These are phyloP conservation scores for Ichthyophthirius multifiliis DNA, from an alignment of 169 alveolate species.

Conservation along the genomic window DNA sequence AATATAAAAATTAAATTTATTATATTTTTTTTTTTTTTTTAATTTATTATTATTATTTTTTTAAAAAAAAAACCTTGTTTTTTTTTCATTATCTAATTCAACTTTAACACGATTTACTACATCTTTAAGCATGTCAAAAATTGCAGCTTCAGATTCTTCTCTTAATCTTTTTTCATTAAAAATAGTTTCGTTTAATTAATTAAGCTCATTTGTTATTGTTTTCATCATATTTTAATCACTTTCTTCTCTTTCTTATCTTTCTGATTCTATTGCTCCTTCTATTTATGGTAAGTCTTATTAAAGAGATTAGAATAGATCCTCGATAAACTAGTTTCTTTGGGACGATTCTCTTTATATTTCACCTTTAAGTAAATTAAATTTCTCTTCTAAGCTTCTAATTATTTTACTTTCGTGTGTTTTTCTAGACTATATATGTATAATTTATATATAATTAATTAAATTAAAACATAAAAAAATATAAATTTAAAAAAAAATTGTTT, in stretches of 20 bases:
- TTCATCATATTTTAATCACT: conserved; percentile 40
- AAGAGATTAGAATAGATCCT: conserved; percentile 20
- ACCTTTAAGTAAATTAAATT: conserved; percentile 36
- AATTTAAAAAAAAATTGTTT: too few relatives aligned
- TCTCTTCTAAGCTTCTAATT: conserved; percentile 28
- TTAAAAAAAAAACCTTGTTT: conserved; percentile 16
- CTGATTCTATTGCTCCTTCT: conserved; percentile 30
- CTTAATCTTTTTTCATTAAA: conserved; percentile 49
- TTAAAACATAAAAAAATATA: too few relatives aligned
- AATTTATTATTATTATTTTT: not conserved
- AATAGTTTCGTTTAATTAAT: conserved; percentile 43
- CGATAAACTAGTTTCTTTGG: conserved; percentile 32
- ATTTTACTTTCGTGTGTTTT: conserved; percentile 29
- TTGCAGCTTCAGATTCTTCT: conserved; percentile 67
- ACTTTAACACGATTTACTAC: conserved; percentile 61
- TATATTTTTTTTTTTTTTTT: not conserved
- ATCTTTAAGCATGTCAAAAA: conserved; percentile 64
- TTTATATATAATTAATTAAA: not conserved
- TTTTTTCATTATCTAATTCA: conserved; percentile 71
- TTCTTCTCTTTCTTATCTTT: conserved; percentile 41
- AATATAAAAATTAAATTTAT: not conserved
- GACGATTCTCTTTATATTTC: conserved; percentile 53
- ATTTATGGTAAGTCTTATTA: conserved; percentile 39
- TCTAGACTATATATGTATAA: not conserved
- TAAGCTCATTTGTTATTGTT: conserved; percentile 59